phyloP scores from a whole-genome alignment of 805 yeast species.

The Kodamaea nitidulidarum region DNA sequence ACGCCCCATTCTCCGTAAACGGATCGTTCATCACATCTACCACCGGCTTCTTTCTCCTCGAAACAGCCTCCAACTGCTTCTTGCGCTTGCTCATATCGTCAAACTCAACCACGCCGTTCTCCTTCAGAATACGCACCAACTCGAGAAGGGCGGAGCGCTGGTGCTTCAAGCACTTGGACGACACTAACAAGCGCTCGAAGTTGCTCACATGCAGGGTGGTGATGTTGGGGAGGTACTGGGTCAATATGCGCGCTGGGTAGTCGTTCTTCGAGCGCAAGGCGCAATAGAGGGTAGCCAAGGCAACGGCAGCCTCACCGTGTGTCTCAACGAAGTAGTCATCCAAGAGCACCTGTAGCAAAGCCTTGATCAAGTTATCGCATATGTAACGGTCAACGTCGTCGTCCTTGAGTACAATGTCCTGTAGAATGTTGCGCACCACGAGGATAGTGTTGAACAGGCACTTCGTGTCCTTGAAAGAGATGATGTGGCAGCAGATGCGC shows the following conservation, averaged over 20 bases:
- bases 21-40: slow-evolving; percentile 67
- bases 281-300: slow-evolving; percentile 75
- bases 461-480: slow-evolving; percentile 81
- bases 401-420: slow-evolving; percentile 63
- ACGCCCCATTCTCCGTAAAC: slow-evolving; percentile 63
- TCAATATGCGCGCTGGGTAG: slow-evolving; percentile 60
- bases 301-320: slow-evolving; percentile 87
- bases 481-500: slow-evolving; percentile 68
- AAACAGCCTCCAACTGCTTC: slow-evolving; percentile 51
- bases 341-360: slow-evolving; percentile 61
- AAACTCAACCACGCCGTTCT: slow-evolving; percentile 29
- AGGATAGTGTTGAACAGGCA: slow-evolving; percentile 89
- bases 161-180: slow-evolving; percentile 67
- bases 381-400: slow-evolving; percentile 71
- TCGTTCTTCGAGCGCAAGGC: slow-evolving; percentile 65
- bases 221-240: slow-evolving; percentile 51
- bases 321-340: slow-evolving; percentile 82
- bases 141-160: slow-evolving; percentile 78
- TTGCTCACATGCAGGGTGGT: slow-evolving; percentile 53
- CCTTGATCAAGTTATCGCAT: slow-evolving; percentile 62
- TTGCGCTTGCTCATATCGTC: slow-evolving; percentile 47
- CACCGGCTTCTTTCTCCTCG: slow-evolving; percentile 41
- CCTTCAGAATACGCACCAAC: slow-evolving; percentile 62
- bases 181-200: slow-evolving; percentile 60
- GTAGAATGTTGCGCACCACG: slow-evolving; percentile 69